phyloP scores from a whole-genome alignment of 192 early-diverging fungal genomes.

The Gaertneriomyces sp. region DNA sequence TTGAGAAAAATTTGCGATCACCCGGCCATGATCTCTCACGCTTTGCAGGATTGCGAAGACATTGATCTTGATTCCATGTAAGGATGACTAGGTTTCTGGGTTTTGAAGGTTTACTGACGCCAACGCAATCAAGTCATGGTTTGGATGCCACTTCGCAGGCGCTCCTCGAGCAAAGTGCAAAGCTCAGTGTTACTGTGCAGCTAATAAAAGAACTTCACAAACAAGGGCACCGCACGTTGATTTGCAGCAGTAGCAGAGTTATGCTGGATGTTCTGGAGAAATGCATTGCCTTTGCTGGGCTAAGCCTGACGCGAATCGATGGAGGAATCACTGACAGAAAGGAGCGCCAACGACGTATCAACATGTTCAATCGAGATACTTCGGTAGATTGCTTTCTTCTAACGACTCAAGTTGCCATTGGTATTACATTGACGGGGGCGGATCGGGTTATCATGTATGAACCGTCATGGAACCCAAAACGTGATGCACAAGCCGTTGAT shows the following conservation, averaged over 20 bases:
- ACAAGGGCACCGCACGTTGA: constrained; percentile 16
- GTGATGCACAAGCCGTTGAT: constrained; percentile 88
- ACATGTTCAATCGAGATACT: constrained; percentile 21
- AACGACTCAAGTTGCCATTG: constrained; percentile 25
- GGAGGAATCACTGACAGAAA: constrained; percentile 23
- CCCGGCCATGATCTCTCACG: constrained; percentile 16
- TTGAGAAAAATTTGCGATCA: constrained; percentile 23
- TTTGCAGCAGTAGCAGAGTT: constrained; percentile 11
- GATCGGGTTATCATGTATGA: constrained; percentile 26
- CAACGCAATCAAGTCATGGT: not conserved
- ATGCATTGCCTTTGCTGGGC: constrained; percentile 12
- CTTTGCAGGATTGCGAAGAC: constrained; percentile 12
- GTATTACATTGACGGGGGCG: constrained; percentile 24
- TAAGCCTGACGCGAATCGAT: constrained; percentile 15
- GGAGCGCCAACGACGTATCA: constrained; percentile 28
- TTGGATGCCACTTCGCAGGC: not conserved
- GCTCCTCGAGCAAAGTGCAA: constrained; percentile 18
- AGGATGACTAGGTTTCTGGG: not conserved
- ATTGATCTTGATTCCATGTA: constrained; percentile 10
- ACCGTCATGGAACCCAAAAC: constrained; percentile 28
- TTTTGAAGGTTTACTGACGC: not conserved
- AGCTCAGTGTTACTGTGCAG: constrained; percentile 7
- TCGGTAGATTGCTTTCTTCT: constrained; percentile 12
- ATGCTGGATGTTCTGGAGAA: constrained; percentile 27
- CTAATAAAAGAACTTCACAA: constrained; percentile 1